Evolutionary conservation across 75 land plant species (phyloP).

Genomic region (Selaginella moellendorffii): DNA sequence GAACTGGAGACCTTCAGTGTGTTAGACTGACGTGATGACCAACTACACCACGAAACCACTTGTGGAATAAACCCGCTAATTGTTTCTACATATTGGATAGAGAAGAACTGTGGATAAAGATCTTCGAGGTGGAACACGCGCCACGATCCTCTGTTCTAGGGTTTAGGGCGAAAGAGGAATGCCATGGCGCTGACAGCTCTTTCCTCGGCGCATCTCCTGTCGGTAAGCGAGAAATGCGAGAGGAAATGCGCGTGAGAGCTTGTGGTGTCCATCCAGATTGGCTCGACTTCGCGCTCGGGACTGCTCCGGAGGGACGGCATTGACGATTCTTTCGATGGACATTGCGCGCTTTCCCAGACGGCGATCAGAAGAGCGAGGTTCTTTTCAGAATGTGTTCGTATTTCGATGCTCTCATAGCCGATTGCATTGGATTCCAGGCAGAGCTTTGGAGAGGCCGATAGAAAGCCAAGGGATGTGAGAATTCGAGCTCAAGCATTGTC

Average conservation of each 20-base stretch:
- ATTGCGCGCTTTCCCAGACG: background rate
- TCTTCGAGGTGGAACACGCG: background rate
- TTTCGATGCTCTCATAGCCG: too few relatives aligned
- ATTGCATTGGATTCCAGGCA: too few relatives aligned
- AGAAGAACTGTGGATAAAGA: background rate
- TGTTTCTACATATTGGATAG: background rate
- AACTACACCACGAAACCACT: background rate
- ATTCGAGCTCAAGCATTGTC: background rate
- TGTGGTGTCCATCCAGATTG: background rate
- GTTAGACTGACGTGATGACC: background rate
- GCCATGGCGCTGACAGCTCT: background rate
- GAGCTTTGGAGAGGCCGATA: background rate
- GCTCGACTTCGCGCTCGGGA: background rate
- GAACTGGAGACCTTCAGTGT: slow-evolving; percentile 1
- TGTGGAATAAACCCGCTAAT: background rate
- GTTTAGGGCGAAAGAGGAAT: background rate
- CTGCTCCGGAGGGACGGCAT: background rate
- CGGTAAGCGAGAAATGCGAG: background rate
- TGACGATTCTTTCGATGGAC: background rate
- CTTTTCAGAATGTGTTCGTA: too few relatives aligned
- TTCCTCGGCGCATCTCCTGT: background rate
- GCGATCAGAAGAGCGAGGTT: background rate
- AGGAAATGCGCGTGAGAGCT: background rate
- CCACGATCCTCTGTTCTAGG: background rate
- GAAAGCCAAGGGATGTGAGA: background rate